Evolutionary conservation across 768 basidiomycete genomes (phyloP).

Genomic region (Amanita molliuscula): DNA sequence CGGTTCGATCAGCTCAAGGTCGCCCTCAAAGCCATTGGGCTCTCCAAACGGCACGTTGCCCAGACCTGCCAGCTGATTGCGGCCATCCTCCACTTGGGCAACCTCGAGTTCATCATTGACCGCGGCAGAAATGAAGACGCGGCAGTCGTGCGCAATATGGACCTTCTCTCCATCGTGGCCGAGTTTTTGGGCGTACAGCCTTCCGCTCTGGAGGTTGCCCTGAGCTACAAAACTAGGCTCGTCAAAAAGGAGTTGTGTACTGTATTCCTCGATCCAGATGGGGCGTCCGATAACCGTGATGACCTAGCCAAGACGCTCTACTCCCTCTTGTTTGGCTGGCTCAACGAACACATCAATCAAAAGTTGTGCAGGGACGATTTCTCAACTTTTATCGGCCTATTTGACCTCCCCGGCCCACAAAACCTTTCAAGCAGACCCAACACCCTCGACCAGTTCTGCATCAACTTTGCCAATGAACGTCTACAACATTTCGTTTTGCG

Average conservation of each 20-base stretch:
- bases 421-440: slow-evolving; percentile 83
- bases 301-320: slow-evolving; percentile 92
- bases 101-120: slow-evolving; percentile 86
- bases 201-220: slow-evolving; percentile 59
- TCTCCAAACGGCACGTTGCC: slow-evolving; percentile 91
- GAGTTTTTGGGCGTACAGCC: slow-evolving; percentile 85
- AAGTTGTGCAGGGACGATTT: slow-evolving; percentile 93
- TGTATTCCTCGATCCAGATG: slow-evolving; percentile 90
- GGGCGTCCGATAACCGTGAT: slow-evolving; percentile 86
- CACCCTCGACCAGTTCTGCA: slow-evolving; percentile 91
- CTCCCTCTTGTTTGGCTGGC: slow-evolving; percentile 90
- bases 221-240: slow-evolving; percentile 88
- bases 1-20: slow-evolving; percentile 92
- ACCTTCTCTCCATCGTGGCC: slow-evolving; percentile 72
- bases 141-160: slow-evolving; percentile 81
- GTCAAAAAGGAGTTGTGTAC: slow-evolving; percentile 97
- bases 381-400: slow-evolving; percentile 81
- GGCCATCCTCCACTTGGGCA: slow-evolving; percentile 93
- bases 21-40: slow-evolving; percentile 86
- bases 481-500: slow-evolving; percentile 78
- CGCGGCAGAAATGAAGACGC: slow-evolving; percentile 81
- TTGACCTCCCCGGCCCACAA: slow-evolving; percentile 91
- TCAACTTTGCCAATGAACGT: slow-evolving; percentile 95
- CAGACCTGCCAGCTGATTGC: slow-evolving; percentile 93
- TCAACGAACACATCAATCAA: slow-evolving; percentile 95